Evolutionary conservation across 2,329 filamentous ascomycete genomes (phyloP), one percentile per base, ranked within the genome.

Genomic region (Colletotrichum sp.): DNA sequence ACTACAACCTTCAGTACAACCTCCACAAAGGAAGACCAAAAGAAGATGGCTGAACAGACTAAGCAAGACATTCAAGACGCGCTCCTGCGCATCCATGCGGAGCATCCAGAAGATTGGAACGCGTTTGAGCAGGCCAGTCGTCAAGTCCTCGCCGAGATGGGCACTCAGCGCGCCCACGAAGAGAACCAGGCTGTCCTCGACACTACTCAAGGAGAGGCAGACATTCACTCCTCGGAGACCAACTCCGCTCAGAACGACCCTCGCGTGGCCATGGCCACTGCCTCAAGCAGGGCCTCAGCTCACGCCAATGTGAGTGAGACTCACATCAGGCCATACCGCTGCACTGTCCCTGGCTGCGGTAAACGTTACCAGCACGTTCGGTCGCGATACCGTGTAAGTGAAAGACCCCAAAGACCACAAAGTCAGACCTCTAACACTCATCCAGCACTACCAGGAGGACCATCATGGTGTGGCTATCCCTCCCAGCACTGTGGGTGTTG

Each of bases 391-490:
- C 10, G 44, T 2, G 44, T 52, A 13, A 52, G 44, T 52, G n/a
- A 52, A 52, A 52, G 44, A 22, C 44, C 44, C n/a, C 44, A 12
- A 13, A 52, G 44, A 22, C 3, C 44, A 13, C n/a, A 22, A 22
- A 52, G 3, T 3, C n/a, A 8, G 0, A 1, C 18, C 44, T 0
- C 44, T 52, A 13, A 52, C 44, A 13, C n/a, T 22, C 2, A 52
- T 52, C 10, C 12, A 52, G 44, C 44, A 52, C 44, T 52, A 52
- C 10, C 44, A 52, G 6, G 44, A 52, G n/a, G 44, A 52, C 1
- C 44, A 52, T 5, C 0, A 52, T 13, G 44, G 44, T 24, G 44
- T 52, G 6, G 44, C n/a, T 52, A 22, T 13, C 10, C 44, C n/a
- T 22, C n/a, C 44, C 44, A 24, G 44, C n/a, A 52, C 6, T 22